These are phyloP conservation scores for Setaria italica DNA, from an alignment of 202 grass and related monocot species.

Conservation along the genomic window DNA sequence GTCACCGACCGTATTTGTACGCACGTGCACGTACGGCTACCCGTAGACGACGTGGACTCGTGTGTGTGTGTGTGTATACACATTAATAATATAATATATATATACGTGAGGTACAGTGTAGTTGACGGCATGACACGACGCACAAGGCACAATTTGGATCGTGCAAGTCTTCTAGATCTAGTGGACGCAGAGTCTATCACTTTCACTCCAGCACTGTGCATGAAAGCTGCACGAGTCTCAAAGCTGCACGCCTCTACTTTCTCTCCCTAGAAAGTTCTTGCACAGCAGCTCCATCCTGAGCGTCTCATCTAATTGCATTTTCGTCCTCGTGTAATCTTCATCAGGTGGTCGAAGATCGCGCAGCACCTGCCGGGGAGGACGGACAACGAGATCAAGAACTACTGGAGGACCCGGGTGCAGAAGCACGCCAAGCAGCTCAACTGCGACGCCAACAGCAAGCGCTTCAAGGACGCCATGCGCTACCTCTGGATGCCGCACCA, in stretches of 20 bases:
- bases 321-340: not conserved
- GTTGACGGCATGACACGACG: not conserved
- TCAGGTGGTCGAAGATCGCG: slow-evolving; percentile 80
- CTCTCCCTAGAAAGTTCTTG: not conserved
- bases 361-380: slow-evolving; percentile 64
- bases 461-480: slow-evolving; percentile 63
- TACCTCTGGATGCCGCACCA: slow-evolving; percentile 68
- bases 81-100: too few species aligned
- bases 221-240: slow-evolving; percentile 30
- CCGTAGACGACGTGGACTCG: not conserved
- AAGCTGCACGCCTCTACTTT: slow-evolving; percentile 38
- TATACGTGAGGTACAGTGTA: not conserved
- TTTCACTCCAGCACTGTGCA: slow-evolving; percentile 23
- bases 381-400: slow-evolving; percentile 89
- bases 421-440: slow-evolving; percentile 70
- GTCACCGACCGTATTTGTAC: not conserved
- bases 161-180: slow-evolving; percentile 38
- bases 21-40: not conserved
- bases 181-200: not conserved
- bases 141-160: slow-evolving; percentile 16
- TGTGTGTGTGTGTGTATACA: too few species aligned
- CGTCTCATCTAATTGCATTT: slow-evolving; percentile 10
- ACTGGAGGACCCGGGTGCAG: slow-evolving; percentile 75
- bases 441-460: slow-evolving; percentile 65
- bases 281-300: not conserved